phyloP scores from a whole-genome alignment of 345 rosid genomes.

The Eutrema yunnanense region DNA sequence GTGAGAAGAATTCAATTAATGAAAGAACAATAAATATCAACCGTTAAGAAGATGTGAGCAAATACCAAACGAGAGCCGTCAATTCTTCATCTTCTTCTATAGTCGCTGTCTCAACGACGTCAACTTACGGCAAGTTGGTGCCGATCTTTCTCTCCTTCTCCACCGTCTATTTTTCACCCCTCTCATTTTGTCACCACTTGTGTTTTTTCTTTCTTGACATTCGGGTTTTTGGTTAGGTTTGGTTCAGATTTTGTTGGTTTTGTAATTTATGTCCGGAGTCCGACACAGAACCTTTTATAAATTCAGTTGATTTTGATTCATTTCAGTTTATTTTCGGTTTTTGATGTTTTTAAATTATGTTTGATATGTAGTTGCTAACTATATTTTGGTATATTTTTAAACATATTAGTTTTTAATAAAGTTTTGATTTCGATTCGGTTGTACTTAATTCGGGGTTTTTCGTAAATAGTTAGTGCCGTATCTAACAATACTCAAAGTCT shows the following conservation, averaged over 20 bases:
- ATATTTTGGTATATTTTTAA: not conserved
- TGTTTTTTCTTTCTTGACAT: not conserved
- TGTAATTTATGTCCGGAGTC: not conserved
- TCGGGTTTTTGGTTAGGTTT: not conserved
- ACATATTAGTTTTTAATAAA: not conserved
- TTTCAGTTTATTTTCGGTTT: not conserved
- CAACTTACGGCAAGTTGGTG: constrained; percentile 20
- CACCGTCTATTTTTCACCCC: constrained; percentile 6
- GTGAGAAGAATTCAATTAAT: not conserved
- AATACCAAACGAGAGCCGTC: constrained; percentile 27
- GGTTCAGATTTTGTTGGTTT: not conserved
- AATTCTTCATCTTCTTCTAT: constrained; percentile 10
- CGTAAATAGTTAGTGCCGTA: not conserved
- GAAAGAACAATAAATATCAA: constrained; percentile 11
- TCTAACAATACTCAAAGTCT: not conserved
- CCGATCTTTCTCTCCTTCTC: constrained; percentile 15
- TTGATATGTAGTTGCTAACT: not conserved
- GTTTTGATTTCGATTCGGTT: not conserved
- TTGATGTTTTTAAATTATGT: not conserved
- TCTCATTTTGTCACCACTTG: not conserved
- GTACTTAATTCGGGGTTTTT: not conserved
- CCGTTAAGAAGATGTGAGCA: constrained; percentile 15
- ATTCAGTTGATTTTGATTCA: not conserved
- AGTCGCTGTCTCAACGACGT: constrained; percentile 15
- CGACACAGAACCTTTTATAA: not conserved